phyloP scores from a whole-genome alignment of 2,329 filamentous ascomycete species.

The Tolypocladium capitatum region DNA sequence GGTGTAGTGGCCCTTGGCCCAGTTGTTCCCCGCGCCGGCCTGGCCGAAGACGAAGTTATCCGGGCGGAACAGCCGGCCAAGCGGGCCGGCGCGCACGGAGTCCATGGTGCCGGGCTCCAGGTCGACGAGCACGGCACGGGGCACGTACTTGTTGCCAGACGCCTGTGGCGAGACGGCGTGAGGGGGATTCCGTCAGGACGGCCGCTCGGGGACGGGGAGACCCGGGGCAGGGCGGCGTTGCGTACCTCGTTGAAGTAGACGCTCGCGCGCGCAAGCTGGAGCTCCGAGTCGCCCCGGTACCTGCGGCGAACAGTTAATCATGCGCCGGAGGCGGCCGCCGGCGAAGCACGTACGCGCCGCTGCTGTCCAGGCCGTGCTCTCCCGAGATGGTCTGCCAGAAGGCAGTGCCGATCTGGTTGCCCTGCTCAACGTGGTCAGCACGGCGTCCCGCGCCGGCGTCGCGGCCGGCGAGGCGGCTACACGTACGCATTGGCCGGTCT shows the following conservation, averaged over 20 bases:
- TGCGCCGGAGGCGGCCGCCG: background rate
- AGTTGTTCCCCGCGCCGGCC: conserved; percentile 99
- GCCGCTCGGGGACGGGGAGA: background rate
- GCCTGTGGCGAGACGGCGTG: conserved; percentile 47
- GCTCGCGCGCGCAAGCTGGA: conserved; percentile 99
- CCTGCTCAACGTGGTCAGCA: conserved; percentile 43
- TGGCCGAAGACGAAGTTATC: conserved; percentile 99
- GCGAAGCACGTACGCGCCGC: conserved; percentile 55
- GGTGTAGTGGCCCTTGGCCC: conserved; percentile 99
- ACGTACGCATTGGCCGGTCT: conserved; percentile 97
- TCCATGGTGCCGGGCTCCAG: conserved; percentile 99
- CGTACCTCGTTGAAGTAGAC: conserved; percentile 86
- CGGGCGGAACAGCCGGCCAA: conserved; percentile 97
- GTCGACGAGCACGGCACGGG: conserved; percentile 97
- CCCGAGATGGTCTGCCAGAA: conserved; percentile 90
- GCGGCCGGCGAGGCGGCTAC: conserved; percentile 1
- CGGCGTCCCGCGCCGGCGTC: background rate
- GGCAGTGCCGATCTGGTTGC: conserved; percentile 99
- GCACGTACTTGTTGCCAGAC: conserved; percentile 97
- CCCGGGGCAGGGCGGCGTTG: background rate
- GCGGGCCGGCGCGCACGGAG: conserved; percentile 92
- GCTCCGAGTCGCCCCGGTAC: conserved; percentile 89
- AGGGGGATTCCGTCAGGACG: conserved; percentile 9
- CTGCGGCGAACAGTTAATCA: background rate
- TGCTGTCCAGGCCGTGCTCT: conserved; percentile 94